Conservation (phyloP, 2,329 filamentous ascomycete genomes). For the Alternaria rosae region DNA sequence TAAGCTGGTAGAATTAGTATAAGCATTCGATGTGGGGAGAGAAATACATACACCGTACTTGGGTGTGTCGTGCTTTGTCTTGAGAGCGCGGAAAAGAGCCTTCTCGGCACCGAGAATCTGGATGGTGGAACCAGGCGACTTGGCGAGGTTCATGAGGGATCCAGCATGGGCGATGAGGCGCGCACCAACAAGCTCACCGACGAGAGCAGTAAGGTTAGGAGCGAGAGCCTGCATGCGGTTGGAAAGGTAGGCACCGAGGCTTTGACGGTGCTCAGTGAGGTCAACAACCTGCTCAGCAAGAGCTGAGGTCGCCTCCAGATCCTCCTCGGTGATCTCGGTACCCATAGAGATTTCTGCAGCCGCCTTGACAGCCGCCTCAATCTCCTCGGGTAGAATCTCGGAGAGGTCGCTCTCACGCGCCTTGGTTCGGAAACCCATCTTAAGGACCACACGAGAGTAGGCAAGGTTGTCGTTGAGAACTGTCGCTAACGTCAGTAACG, state of each 20-base stretch:
- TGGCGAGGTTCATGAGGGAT: slow-evolving; percentile 92
- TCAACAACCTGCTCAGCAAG: slow-evolving; percentile 92
- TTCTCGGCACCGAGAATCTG: slow-evolving; percentile 99
- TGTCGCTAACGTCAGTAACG: background rate
- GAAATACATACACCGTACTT: slow-evolving; percentile 74
- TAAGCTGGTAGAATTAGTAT: slow-evolving; percentile 59
- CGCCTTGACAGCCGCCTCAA: slow-evolving; percentile 88
- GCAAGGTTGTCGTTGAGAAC: slow-evolving; percentile 73
- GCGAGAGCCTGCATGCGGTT: slow-evolving; percentile 96
- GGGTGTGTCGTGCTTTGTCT: slow-evolving; percentile 98
- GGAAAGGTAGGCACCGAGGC: slow-evolving; percentile 87
- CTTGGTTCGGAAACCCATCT: slow-evolving; percentile 88
- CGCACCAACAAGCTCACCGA: slow-evolving; percentile 93
- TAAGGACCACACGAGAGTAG: slow-evolving; percentile 86
- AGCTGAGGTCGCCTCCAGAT: slow-evolving; percentile 90
- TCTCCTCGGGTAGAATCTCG: slow-evolving; percentile 86
- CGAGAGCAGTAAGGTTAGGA: slow-evolving; percentile 90
- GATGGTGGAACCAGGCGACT: slow-evolving; percentile 92
- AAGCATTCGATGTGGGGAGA: slow-evolving; percentile 73
- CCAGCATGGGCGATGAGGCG: slow-evolving; percentile 94
- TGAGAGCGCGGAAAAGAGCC: slow-evolving; percentile 95
- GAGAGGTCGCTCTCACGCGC: slow-evolving; percentile 78
- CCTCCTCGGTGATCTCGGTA: slow-evolving; percentile 91
- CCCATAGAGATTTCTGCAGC: slow-evolving; percentile 98
- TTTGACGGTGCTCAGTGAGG: slow-evolving; percentile 81